These are phyloP conservation scores for Globisporangium heterothallicum DNA, from an alignment of 352 stramenopile genomes.

Conservation along the genomic window DNA sequence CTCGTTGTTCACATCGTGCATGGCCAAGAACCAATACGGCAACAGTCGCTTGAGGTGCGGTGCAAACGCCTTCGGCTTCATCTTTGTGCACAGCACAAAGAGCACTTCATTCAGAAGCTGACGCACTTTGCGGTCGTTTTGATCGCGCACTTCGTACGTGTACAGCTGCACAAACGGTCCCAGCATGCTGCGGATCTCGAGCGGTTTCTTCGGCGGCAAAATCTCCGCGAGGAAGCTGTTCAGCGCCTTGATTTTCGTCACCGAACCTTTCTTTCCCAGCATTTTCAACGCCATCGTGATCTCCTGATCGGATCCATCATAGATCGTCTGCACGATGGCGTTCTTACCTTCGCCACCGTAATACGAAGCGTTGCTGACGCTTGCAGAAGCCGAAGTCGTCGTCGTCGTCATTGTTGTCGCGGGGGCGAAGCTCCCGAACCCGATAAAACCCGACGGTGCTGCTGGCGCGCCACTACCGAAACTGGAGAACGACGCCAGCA, in stretches of 20 bases:
- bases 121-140: slow-evolving; percentile 80
- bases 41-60: slow-evolving; percentile 65
- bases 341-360: slow-evolving; percentile 2
- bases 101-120: slow-evolving; percentile 75
- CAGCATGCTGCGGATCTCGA: slow-evolving; percentile 62
- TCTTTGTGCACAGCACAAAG: slow-evolving; percentile 43
- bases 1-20: slow-evolving; percentile 70
- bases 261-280: slow-evolving; percentile 73
- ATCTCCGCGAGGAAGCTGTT: slow-evolving; percentile 53
- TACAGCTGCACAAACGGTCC: slow-evolving; percentile 78
- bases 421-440: slow-evolving; percentile 62
- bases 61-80: slow-evolving; percentile 64
- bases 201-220: slow-evolving; percentile 47
- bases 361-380: not conserved
- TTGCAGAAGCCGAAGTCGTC: too few species aligned
- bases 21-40: slow-evolving; percentile 75
- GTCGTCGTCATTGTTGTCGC: slow-evolving; percentile 13
- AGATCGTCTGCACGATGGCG: slow-evolving; percentile 44
- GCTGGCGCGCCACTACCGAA: slow-evolving; percentile 8
- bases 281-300: slow-evolving; percentile 80
- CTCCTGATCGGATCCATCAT: slow-evolving; percentile 74
- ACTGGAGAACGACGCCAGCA: slow-evolving; percentile 28
- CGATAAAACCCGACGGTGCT: slow-evolving; percentile 49
- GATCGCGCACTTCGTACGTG: slow-evolving; percentile 72
- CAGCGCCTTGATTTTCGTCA: slow-evolving; percentile 82